Conservation (phyloP, 768 basidiomycete species). For the Tricholoma bakamatsutake region DNA sequence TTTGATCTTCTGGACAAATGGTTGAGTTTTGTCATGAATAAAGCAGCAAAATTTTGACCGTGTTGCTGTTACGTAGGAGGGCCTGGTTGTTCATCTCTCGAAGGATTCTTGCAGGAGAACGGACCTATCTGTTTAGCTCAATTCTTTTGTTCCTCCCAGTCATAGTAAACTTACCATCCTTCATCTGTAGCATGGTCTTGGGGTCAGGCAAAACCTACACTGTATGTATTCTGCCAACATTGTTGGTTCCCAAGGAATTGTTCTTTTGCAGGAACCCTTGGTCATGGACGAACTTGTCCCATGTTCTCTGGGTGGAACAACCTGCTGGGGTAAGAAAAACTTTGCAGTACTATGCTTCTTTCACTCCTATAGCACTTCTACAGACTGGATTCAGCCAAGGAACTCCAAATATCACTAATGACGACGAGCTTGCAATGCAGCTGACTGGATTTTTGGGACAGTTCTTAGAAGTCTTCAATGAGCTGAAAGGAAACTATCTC, state of each 20-base stretch:
- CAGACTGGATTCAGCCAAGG: not conserved
- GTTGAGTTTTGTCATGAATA: conserved; percentile 8
- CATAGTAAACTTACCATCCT: not conserved
- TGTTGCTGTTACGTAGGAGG: too few relatives aligned
- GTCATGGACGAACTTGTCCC: conserved; percentile 69
- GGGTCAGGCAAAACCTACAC: conserved; percentile 35
- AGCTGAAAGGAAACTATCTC: conserved; percentile 66
- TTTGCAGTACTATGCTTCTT: conserved; percentile 15
- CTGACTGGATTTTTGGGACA: conserved; percentile 51
- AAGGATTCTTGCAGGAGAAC: conserved; percentile 65
- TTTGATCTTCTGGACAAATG: conserved; percentile 54
- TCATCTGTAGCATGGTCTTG: conserved; percentile 37
- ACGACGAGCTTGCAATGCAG: conserved; percentile 41
- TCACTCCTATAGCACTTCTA: not conserved
- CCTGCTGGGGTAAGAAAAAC: conserved; percentile 39
- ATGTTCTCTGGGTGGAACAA: conserved; percentile 64
- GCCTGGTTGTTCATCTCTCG: conserved; percentile 27
- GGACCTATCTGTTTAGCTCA: conserved; percentile 44
- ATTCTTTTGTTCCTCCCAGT: conserved; percentile 3
- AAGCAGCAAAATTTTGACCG: not conserved
- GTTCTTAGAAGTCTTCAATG: conserved; percentile 68
- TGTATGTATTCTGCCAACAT: conserved; percentile 8
- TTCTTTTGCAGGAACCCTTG: conserved; percentile 39
- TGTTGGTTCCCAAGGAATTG: not conserved
- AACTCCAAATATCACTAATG: conserved; percentile 26